Base-by-base conservation (phyloP, 2,329 filamentous ascomycete genomes). In the Biscogniauxia mediterranea region DNA sequence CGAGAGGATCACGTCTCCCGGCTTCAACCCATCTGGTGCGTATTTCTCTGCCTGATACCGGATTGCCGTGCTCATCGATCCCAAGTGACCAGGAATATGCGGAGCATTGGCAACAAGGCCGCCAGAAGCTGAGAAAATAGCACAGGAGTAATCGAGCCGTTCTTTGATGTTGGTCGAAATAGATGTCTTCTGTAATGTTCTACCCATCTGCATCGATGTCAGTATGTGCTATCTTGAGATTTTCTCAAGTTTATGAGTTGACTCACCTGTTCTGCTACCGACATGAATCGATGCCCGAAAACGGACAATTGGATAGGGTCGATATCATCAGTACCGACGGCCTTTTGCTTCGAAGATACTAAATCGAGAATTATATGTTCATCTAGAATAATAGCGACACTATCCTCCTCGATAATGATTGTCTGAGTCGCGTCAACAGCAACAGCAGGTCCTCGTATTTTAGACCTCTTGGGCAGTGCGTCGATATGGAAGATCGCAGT, bases 271-370 rank as follows among this genome's bases (percentile, higher is more conserved):
- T 93, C 90, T 0, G 90, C 90, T 64, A 93, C 91, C 1, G 88
- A 87, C 90, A 93, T 93, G 77, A 93, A 93, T 1, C 90, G 82
- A 73, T 93, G 89, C 0, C 87, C 88, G 68, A 93, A 93, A 60
- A 93, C 89, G 67, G 86, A 89, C 1, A 93, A 80, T 73, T 90
- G 83, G 67, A 93, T 89, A 0, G 89, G 90, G 69, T 92, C 88
- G 0, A 91, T 85, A 23, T 85, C 81, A 42, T 75, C 64, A 28
- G 65, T 62, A 86, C 90, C 56, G 87, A 80, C 59, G 88, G 83
- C 38, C 89, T 51, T 76, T 61, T 86, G 73, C 2, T 87, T 88
- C 17, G 83, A 81, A 3, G 88, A 83, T 20, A 58, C 26, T 52
- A 70, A 69, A 23, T 78, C 76, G 28, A 79, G 73, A 15, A 79